phyloP scores from a whole-genome alignment of 164 flowering plant genomes.

The Stephania cephalantha region DNA sequence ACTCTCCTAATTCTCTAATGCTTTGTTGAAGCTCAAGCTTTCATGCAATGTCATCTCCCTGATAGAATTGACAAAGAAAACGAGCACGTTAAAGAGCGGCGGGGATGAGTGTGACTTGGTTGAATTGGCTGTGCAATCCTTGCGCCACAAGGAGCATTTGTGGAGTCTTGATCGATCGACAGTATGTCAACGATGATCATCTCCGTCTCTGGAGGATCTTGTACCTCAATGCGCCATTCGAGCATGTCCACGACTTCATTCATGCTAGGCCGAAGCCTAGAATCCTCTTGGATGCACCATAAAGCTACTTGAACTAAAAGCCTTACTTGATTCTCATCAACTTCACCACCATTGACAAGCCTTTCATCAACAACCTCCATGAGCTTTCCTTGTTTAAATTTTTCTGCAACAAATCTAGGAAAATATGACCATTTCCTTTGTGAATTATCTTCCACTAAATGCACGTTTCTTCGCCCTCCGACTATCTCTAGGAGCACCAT shows the following conservation, averaged over 20 bases:
- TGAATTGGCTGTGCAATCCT: not conserved
- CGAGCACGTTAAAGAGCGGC: conserved; percentile 19
- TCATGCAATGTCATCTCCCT: conserved; percentile 23
- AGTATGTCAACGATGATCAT: conserved; percentile 64
- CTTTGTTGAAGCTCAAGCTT: not conserved
- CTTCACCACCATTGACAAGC: conserved; percentile 25
- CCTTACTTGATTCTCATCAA: conserved; percentile 51
- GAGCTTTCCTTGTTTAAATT: conserved; percentile 52
- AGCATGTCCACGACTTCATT: conserved; percentile 69
- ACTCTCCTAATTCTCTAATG: no score
- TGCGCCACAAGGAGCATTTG: not conserved
- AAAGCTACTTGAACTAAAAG: conserved; percentile 53
- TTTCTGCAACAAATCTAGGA: conserved; percentile 57
- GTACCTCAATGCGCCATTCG: conserved; percentile 49
- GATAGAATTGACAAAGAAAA: conserved; percentile 27
- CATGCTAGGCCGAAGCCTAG: conserved; percentile 70
- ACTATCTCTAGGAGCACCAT: conserved; percentile 80
- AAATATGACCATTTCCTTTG: conserved; percentile 58
- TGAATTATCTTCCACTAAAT: conserved; percentile 22
- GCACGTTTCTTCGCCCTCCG: conserved; percentile 70
- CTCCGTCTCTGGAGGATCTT: conserved; percentile 61
- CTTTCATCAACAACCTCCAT: conserved; percentile 74
- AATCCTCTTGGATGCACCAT: conserved; percentile 84
- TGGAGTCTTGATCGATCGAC: conserved; percentile 29
- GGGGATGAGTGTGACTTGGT: conserved; percentile 3